Percentiles rank a stretch among this genome's conserved stretches.
Evolutionary conservation across 345 rosid species (phyloP).

Genomic region (Trapa bicornis): DNA sequence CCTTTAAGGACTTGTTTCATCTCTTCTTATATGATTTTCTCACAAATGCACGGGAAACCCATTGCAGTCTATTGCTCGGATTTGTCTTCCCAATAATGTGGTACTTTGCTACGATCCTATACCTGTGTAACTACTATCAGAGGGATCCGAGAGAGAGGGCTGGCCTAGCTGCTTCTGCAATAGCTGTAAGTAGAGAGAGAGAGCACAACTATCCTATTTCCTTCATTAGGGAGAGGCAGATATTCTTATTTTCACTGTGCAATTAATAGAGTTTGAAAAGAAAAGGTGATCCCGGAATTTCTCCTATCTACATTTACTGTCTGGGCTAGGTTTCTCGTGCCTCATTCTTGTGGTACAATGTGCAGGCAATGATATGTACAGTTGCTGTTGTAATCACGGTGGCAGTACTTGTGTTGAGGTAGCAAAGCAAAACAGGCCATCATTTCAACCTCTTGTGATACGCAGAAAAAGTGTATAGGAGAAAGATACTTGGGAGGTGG

Average conservation of each 20-base stretch:
- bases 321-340: too few species aligned
- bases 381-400: conserved; percentile 37
- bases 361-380: conserved; percentile 75
- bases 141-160: conserved; percentile 92
- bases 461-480: background rate
- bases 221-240: background rate
- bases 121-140: conserved; percentile 66
- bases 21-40: background rate
- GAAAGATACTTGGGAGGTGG: background rate
- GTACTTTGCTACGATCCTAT: conserved; percentile 70
- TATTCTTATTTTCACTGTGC: background rate
- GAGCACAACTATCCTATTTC: too few species aligned
- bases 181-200: conserved; percentile 52
- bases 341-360: background rate
- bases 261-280: too few species aligned
- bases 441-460: background rate
- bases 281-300: too few species aligned
- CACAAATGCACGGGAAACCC: background rate
- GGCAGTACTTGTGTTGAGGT: conserved; percentile 31
- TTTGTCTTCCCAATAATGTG: conserved; percentile 64
- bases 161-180: conserved; percentile 89
- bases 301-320: too few species aligned
- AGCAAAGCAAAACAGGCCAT: background rate
- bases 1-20: background rate
- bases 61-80: conserved; percentile 64